Base-by-base conservation (phyloP, 2,329 filamentous ascomycete genomes). In the Bimuria novae-zelandiae region DNA sequence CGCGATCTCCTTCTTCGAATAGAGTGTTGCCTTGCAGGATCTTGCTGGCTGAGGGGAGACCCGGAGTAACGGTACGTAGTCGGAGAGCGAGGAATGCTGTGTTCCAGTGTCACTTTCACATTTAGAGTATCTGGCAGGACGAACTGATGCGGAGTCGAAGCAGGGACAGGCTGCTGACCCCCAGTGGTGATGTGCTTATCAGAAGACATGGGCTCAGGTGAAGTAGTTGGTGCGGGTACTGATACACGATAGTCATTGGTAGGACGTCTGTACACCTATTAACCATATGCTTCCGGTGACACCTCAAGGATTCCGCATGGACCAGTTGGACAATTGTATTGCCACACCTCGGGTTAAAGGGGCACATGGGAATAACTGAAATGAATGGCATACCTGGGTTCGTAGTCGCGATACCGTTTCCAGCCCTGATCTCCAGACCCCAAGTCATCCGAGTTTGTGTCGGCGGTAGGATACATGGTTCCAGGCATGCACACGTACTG, bases 401-500 rank as follows among this genome's bases (percentile, higher is more conserved):
- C 17, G 12, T 61, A 47, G 12, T 29, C n/a, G 10, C 44, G 32
- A 16, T 37, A 47, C 23, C 44, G 37, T 14, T 12, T 29, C 44
- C 44, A 37, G 22, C 14, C 14, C 16, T 37, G 32, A 12, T 47
- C 44, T 8, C 22, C 33, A 21, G 32, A 19, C 22, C 16, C 14
- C 16, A 23, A 8, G 10, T 35, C 33, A 14, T 47, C 23, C 16
- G 33, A 7, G 14, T 21, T 37, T 12, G 44, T n/a, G 16, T 47
- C 44, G 25, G 61, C 62, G 4, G 65, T 68, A 8, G 72, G 68
- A 55, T 73, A 75, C 21, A 73, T 73, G 25, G 74, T 76, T 4
- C 77, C 77, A 5, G 77, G 76, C 72, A 79, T 74, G 30, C 67
- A 69, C 2, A 79, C 76, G 51, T 79, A 80, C 19, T 78, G 72